A percentile compares a stretch with the other conserved stretches of the same genome.
Evolutionary conservation across 257 asterid genomes (phyloP).

Genomic region (Salvia rosmarinus): DNA sequence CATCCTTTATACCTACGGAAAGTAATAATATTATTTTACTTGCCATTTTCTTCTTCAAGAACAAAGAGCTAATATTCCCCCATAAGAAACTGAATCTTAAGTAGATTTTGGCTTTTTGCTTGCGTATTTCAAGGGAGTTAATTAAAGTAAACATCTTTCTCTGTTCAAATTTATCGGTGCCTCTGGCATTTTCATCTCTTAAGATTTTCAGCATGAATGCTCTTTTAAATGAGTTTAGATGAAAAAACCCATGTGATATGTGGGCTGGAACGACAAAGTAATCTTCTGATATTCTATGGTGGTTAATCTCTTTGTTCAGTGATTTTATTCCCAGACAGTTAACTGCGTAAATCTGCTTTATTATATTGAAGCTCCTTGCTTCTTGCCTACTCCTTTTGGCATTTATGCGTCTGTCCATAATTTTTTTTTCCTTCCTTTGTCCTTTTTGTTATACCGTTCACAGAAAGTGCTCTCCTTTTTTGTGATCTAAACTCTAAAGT

Average conservation of each 20-base stretch:
- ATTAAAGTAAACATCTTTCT: not conserved
- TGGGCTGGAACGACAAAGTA: slow-evolving; percentile 8
- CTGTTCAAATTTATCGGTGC: not conserved
- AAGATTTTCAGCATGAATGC: not conserved
- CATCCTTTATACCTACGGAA: not conserved
- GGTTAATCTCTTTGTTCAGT: not conserved
- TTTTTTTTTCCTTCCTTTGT: not conserved
- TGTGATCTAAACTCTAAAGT: slow-evolving; percentile 21
- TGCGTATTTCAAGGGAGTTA: not conserved
- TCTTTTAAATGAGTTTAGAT: not conserved
- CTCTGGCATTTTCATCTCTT: not conserved
- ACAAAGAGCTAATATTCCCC: not conserved
- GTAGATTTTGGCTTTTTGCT: not conserved
- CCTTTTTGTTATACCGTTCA: not conserved
- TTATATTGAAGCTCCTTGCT: not conserved
- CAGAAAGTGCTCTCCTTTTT: not conserved
- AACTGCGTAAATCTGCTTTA: too few species aligned
- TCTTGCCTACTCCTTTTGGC: too few species aligned
- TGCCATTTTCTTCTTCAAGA: not conserved
- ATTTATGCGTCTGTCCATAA: too few species aligned
- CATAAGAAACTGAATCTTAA: not conserved
- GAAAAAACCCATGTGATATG: not conserved
- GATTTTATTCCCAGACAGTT: too few species aligned
- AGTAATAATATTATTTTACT: not conserved
- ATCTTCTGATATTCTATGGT: not conserved